Percentiles rank a stretch among this genome's conserved stretches.
phyloP scores from a whole-genome alignment of 805 yeast species.

The Candida ponderosae region DNA sequence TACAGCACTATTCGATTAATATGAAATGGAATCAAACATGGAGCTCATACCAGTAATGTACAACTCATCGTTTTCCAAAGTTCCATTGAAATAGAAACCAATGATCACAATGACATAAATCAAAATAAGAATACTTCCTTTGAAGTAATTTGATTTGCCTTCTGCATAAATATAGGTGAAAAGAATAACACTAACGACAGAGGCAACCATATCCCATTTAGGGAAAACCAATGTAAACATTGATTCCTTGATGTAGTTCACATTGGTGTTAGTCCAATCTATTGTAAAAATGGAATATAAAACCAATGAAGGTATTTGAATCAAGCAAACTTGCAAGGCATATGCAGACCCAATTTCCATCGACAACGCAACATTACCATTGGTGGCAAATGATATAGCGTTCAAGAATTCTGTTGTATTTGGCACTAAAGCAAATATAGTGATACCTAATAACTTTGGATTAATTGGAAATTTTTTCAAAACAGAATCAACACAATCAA shows the following conservation, averaged over 20 bases:
- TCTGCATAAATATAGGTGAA: slow-evolving; percentile 94
- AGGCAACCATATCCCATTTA: slow-evolving; percentile 88
- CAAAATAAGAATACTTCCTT: slow-evolving; percentile 81
- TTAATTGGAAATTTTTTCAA: slow-evolving; percentile 69
- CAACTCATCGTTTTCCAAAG: slow-evolving; percentile 10
- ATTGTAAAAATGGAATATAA: slow-evolving; percentile 56
- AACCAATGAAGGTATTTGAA: slow-evolving; percentile 89
- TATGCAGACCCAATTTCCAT: slow-evolving; percentile 99
- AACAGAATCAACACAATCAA: slow-evolving; percentile 87
- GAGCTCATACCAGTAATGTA: neutral
- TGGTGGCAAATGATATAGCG: slow-evolving; percentile 93
- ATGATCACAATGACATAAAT: slow-evolving; percentile 65
- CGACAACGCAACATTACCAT: slow-evolving; percentile 92
- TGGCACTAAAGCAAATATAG: slow-evolving; percentile 93
- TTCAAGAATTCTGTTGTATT: slow-evolving; percentile 95
- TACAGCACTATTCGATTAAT: too few relatives aligned
- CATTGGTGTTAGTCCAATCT: slow-evolving; percentile 23
- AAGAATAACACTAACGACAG: slow-evolving; percentile 75
- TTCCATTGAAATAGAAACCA: slow-evolving; percentile 66
- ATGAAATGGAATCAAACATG: too few relatives aligned
- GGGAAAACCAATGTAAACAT: slow-evolving; percentile 87
- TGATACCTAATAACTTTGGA: slow-evolving; percentile 87
- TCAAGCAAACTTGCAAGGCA: slow-evolving; percentile 88
- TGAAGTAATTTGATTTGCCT: slow-evolving; percentile 93
- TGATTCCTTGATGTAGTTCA: slow-evolving; percentile 25